Percentiles rank a stretch among this genome's conserved stretches.
Conservation (phyloP, 306 rosid species). For the Mucuna pruriens region DNA sequence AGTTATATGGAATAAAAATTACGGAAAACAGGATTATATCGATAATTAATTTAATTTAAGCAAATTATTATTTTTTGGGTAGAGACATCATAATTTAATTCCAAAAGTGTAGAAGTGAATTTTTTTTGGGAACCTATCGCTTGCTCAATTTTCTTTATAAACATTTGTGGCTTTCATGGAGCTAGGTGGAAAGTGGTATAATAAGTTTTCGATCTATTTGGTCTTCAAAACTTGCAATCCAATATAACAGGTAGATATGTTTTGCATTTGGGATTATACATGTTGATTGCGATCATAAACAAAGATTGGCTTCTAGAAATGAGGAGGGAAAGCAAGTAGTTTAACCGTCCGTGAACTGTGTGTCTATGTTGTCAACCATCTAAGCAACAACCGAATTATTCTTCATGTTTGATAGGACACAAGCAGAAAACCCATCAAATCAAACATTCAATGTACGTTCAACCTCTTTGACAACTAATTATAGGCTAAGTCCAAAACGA, state of each 20-base stretch:
- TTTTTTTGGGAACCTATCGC: neutral
- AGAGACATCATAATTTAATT: too few relatives aligned
- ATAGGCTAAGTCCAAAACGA: conserved; percentile 21
- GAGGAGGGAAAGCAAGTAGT: neutral
- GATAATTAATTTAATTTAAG: too few relatives aligned
- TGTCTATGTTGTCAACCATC: conserved; percentile 26
- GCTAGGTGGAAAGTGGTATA: too few relatives aligned
- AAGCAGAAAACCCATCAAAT: conserved; percentile 37
- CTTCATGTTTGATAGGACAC: conserved; percentile 25
- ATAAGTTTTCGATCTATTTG: neutral
- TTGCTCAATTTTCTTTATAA: neutral
- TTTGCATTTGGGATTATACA: neutral
- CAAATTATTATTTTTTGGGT: neutral
- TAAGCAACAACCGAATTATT: conserved; percentile 44
- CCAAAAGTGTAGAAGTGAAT: neutral
- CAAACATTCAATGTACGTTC: conserved; percentile 39
- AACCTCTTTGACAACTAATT: conserved; percentile 35
- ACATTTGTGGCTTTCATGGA: neutral
- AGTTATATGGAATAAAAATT: neutral
- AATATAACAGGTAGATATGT: neutral
- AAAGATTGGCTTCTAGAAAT: conserved; percentile 3
- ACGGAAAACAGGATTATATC: too few relatives aligned
- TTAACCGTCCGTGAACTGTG: neutral
- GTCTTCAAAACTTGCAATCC: neutral
- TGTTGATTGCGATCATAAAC: neutral